Conservation (phyloP, 2,329 filamentous ascomycete genomes). For the Pezicula rhizophila region DNA sequence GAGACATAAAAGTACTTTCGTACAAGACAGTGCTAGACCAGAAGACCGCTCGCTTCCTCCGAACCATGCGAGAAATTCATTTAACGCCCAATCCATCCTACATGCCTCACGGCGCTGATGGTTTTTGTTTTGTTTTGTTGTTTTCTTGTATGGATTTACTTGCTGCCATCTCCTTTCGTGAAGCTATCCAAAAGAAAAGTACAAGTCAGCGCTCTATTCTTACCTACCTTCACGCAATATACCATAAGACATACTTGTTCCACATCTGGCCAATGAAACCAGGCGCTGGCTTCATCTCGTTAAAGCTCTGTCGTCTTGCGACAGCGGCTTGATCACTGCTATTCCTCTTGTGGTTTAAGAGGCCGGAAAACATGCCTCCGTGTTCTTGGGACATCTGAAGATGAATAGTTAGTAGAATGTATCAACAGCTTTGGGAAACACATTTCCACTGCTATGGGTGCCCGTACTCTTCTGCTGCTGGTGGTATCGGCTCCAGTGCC, state of each 20-base stretch:
- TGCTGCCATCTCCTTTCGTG: neutral
- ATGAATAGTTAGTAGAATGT: neutral
- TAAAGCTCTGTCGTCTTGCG: slow-evolving; percentile 35
- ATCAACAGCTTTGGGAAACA: too few relatives aligned
- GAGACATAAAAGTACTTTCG: too few relatives aligned
- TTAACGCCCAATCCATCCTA: too few relatives aligned
- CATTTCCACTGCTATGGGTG: too few relatives aligned
- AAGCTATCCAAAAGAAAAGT: neutral
- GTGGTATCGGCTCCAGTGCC: neutral
- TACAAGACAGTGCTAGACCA: too few relatives aligned
- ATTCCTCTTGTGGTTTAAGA: slow-evolving; percentile 38
- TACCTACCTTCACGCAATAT: neutral
- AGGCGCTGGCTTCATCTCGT: slow-evolving; percentile 33
- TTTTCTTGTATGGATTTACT: too few relatives aligned
- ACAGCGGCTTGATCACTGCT: slow-evolving; percentile 28
- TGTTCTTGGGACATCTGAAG: neutral
- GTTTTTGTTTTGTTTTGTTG: too few relatives aligned
- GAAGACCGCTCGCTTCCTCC: too few relatives aligned
- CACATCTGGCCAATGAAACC: slow-evolving; percentile 30
- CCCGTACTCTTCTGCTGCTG: neutral
- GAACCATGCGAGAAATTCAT: too few relatives aligned
- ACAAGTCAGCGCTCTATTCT: neutral
- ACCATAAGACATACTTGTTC: slow-evolving; percentile 21
- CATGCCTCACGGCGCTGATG: too few relatives aligned
- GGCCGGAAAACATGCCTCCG: slow-evolving; percentile 26